A percentile compares a stretch with the other conserved stretches of the same genome.
These are phyloP conservation scores for Xylaria sp. DNA, from an alignment of 2,329 filamentous ascomycete species.

Conservation along the genomic window DNA sequence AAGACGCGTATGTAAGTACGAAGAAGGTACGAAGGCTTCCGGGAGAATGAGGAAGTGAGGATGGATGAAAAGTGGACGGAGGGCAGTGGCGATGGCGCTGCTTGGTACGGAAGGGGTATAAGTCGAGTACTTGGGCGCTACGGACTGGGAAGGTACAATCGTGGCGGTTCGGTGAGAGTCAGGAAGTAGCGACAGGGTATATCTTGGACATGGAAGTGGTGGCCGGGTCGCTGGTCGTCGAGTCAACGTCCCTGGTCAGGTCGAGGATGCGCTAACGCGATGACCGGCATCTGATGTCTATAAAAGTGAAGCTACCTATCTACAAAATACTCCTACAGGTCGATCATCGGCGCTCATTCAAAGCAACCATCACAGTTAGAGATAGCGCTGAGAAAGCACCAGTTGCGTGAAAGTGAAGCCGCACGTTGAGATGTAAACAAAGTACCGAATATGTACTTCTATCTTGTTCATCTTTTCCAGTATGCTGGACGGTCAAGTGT, in stretches of 20 bases:
- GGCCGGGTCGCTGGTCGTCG: background rate
- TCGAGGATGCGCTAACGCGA: background rate
- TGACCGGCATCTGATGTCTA: slow-evolving; percentile 2
- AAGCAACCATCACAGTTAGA: no score
- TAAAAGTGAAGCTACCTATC: no score
- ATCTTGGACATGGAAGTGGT: no score
- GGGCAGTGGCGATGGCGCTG: background rate
- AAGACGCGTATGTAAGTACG: background rate
- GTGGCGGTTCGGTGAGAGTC: no score
- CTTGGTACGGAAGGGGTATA: no score
- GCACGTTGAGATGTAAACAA: no score
- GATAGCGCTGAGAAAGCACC: no score
- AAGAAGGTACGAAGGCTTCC: background rate
- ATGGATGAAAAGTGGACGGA: background rate
- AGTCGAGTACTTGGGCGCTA: background rate
- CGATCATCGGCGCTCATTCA: background rate
- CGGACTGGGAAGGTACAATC: no score
- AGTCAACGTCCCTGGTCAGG: background rate
- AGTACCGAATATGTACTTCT: background rate
- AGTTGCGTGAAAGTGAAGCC: no score
- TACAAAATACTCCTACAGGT: background rate
- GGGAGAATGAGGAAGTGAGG: background rate
- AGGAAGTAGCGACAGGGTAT: no score
- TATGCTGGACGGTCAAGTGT: background rate
- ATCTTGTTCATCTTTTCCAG: background rate